Evolutionary conservation across 139 green algal species (phyloP).

Genomic region (Picochlorum sp.): DNA sequence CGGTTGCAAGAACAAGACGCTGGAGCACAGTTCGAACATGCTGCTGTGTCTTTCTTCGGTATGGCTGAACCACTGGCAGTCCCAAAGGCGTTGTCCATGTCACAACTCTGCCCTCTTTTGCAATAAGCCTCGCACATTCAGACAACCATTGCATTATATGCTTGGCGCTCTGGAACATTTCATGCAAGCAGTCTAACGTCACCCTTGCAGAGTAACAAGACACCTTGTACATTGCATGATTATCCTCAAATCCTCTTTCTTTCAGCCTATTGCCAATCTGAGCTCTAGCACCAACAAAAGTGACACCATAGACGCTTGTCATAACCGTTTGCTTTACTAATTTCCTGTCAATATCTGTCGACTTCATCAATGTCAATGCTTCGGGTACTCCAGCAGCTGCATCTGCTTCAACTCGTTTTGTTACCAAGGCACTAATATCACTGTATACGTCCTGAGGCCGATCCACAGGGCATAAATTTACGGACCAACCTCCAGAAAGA

Average conservation of each 20-base stretch:
- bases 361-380: slow-evolving; percentile 22
- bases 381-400: slow-evolving; percentile 10
- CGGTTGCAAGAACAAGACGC: slow-evolving; percentile 27
- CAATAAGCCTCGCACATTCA: slow-evolving; percentile 53
- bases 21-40: slow-evolving; percentile 48
- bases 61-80: slow-evolving; percentile 87
- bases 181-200: slow-evolving; percentile 59
- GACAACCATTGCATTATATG: slow-evolving; percentile 86
- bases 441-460: slow-evolving; percentile 80
- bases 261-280: slow-evolving; percentile 74
- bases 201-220: slow-evolving; percentile 62
- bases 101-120: slow-evolving; percentile 39
- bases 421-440: slow-evolving; percentile 41
- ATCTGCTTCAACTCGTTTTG: slow-evolving; percentile 26
- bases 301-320: slow-evolving; percentile 97
- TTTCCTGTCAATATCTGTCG: slow-evolving; percentile 79
- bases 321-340: slow-evolving; percentile 99
- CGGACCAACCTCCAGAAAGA: slow-evolving; percentile 44
- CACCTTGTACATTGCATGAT: slow-evolving; percentile 31
- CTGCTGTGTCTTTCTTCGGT: slow-evolving; percentile 37
- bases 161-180: slow-evolving; percentile 75
- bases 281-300: slow-evolving; percentile 72
- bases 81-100: slow-evolving; percentile 81
- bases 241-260: slow-evolving; percentile 57
- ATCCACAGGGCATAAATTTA: slow-evolving; percentile 75